Evolutionary conservation across 1,284 basidiomycete genomes (phyloP), one percentile per base, ranked within the genome.

Genomic region (Heterobasidion irregulare): DNA sequence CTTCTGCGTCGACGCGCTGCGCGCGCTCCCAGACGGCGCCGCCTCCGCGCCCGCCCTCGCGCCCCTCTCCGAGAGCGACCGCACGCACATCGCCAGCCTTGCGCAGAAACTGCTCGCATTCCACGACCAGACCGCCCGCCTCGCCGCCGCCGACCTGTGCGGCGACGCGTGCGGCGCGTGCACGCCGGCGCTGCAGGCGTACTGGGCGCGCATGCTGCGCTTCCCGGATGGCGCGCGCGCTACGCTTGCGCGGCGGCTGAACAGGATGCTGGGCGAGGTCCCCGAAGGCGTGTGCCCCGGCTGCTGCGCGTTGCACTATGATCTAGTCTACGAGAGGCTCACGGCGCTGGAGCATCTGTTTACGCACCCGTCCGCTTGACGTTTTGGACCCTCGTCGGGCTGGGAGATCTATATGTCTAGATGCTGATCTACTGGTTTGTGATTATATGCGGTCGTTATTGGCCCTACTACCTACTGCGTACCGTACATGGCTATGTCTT

Each of bases 251-350:
- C n/a, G 13, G 12, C 18, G 46, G 52, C 43, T 47, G 52, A 15
- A 26, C 32, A 19, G 18, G 32, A 26, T 26, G 45, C 9, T 26
- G 44, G 44, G 33, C 19, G 36, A 49, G 18, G 52, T 44, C 16
- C 35, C 36, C 35, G n/a, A 47, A 8, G 55, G 51, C 26, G 36
- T 56, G 15, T 54, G 56, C 41, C 49, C 35, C 33, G 51, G 56
- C 19, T 58, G 53, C 38, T 53, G 47, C 34, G 52, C 34, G n/a
- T 15, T 43, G 33, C 52, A 56, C 32, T 53, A 43, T 44, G 38
- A 53, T 41, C 41, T 79, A 77, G 77, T 62, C 71, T 15, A 62
- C 72, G 45, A 34, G 41, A 47, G 44, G 6, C 36, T 49, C n/a
- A 44, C 34, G 48, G 34, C 16, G 32, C 48, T 55, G 36, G 48